Evolutionary conservation across 495 filamentous ascomycete genomes (phyloP).

Genomic region (Neurospora sp.): DNA sequence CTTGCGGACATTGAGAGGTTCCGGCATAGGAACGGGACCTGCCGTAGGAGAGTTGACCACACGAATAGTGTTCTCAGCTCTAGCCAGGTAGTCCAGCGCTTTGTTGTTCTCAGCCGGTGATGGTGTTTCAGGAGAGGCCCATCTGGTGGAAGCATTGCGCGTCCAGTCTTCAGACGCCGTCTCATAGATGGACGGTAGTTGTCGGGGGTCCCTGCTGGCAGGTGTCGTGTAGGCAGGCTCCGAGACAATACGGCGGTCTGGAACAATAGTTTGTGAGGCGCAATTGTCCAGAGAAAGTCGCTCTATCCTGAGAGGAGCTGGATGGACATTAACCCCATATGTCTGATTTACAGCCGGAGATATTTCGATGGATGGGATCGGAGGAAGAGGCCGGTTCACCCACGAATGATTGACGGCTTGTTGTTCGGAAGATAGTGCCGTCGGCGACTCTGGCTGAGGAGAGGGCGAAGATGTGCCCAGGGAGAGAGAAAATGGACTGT

Average conservation of each 20-base stretch:
- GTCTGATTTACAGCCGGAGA: constrained; percentile 12
- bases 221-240: constrained; percentile 41
- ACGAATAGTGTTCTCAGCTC: constrained; percentile 40
- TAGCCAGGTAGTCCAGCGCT: constrained; percentile 25
- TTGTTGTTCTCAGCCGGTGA: constrained; percentile 20
- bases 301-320: constrained; percentile 4
- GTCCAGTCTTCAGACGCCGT: constrained; percentile 21
- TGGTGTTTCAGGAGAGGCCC: constrained; percentile 23
- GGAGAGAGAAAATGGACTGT: constrained; percentile 20
- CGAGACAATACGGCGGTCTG: constrained; percentile 33
- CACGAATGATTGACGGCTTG: constrained; percentile 10
- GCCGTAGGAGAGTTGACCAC: constrained; percentile 33
- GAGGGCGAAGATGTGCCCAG: constrained; percentile 6
- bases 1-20: constrained; percentile 48
- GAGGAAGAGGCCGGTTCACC: constrained; percentile 38
- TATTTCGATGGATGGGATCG: constrained; percentile 31
- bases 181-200: constrained; percentile 46
- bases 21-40: constrained; percentile 10
- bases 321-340: constrained; percentile 10
- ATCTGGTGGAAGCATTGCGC: constrained; percentile 12
- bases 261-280: background rate
- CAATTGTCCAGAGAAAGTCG: constrained; percentile 2
- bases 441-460: background rate
- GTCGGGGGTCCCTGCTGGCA: constrained; percentile 23
- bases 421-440: background rate